Conservation (phyloP, 23 red algal species). For the Porphyridium purpureum region DNA sequence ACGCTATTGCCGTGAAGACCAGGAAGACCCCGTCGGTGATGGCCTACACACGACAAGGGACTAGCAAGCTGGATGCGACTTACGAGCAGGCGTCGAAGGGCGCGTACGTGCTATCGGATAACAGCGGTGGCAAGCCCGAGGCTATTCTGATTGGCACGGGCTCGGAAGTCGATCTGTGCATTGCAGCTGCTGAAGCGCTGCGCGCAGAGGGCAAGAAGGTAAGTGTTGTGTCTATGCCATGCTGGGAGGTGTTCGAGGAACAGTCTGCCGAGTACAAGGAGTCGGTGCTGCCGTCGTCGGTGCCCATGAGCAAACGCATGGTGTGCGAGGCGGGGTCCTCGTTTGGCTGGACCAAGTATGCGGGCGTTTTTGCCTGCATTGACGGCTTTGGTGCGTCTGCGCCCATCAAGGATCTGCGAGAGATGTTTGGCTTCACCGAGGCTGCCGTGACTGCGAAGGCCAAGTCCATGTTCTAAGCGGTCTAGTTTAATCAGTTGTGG, state of each 20-base stretch:
- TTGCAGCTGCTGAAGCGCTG: constrained; percentile 58
- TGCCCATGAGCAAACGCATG: constrained; percentile 20
- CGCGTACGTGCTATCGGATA: constrained; percentile 56
- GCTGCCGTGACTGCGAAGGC: constrained; percentile 37
- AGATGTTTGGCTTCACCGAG: constrained; percentile 46
- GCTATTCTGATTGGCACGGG: constrained; percentile 73
- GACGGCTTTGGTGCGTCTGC: constrained; percentile 79
- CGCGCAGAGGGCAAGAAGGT: constrained; percentile 31
- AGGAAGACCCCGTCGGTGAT: constrained; percentile 25
- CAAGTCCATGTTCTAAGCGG: constrained; percentile 10
- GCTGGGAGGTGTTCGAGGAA: constrained; percentile 62
- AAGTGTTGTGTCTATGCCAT: constrained; percentile 84
- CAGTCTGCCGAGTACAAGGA: constrained; percentile 55
- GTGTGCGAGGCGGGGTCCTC: constrained; percentile 47
- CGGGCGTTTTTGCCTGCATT: constrained; percentile 31
- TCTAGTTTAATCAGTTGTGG: too few species aligned
- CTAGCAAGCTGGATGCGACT: constrained; percentile 27
- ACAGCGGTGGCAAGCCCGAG: constrained; percentile 35
- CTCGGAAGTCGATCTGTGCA: constrained; percentile 41
- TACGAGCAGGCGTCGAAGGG: constrained; percentile 51
- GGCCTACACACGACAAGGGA: constrained; percentile 49
- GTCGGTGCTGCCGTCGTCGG: constrained; percentile 30
- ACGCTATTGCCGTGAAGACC: constrained; percentile 23
- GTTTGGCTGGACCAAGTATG: constrained; percentile 73
- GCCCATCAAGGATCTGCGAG: constrained; percentile 26